Evolutionary conservation across 192 early-diverging fungal genomes (phyloP).

Genomic region (Coemansia sp.): DNA sequence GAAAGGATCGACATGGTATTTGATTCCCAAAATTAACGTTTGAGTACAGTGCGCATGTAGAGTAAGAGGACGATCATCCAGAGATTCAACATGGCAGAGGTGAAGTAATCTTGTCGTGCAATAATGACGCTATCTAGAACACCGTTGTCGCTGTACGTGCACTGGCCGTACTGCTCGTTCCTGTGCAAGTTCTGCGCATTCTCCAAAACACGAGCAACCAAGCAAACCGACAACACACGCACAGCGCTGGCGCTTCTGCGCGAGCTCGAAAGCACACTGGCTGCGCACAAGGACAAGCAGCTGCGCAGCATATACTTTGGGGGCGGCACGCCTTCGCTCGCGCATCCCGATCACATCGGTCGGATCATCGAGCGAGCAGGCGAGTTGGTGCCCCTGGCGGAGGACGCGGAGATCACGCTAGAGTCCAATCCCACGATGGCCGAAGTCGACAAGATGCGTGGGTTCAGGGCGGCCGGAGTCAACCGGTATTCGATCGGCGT

Average conservation of each 20-base stretch:
- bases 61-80: too few species aligned
- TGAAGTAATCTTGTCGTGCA: neutral
- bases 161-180: slow-evolving; percentile 59
- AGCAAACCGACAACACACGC: slow-evolving; percentile 16
- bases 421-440: slow-evolving; percentile 48
- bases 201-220: slow-evolving; percentile 36
- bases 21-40: too few species aligned
- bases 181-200: slow-evolving; percentile 58
- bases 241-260: slow-evolving; percentile 24
- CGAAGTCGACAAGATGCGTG: slow-evolving; percentile 41
- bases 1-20: too few species aligned
- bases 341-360: slow-evolving; percentile 26
- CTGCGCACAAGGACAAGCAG: slow-evolving; percentile 15
- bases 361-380: slow-evolving; percentile 27
- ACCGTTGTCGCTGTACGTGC: slow-evolving; percentile 54
- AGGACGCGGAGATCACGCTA: slow-evolving; percentile 50
- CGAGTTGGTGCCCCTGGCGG: slow-evolving; percentile 20
- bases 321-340: slow-evolving; percentile 58
- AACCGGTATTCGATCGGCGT: slow-evolving; percentile 56
- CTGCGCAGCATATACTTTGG: slow-evolving; percentile 55
- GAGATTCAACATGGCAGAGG: neutral
- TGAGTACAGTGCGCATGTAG: too few species aligned
- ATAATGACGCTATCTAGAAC: neutral
- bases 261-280: slow-evolving; percentile 26
- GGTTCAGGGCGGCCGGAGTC: slow-evolving; percentile 40